Evolutionary conservation across 768 basidiomycete species (phyloP), one percentile per base, ranked within the genome.

Genomic region (Boletus patriciae): DNA sequence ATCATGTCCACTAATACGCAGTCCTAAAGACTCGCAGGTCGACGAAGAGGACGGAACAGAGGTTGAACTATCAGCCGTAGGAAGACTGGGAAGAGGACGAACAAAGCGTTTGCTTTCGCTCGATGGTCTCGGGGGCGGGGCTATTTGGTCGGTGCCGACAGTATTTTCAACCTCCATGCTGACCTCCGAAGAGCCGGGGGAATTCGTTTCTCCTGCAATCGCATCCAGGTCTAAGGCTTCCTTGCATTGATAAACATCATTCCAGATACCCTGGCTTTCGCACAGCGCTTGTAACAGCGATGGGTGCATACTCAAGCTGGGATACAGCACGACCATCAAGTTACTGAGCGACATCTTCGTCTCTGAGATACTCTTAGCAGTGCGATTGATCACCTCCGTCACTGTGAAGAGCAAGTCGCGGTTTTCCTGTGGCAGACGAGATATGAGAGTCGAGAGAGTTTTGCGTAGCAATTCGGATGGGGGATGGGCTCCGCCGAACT

Each of bases 331-430:
- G 34, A 95, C 76, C 46, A 95, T 76, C 62, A 98, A 71, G 66
- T 97, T 97, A 70, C 88, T 88, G 61, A 97, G 72, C 3, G 93
- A 92, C 94, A 98, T 98, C 74, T 92, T 92, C 36, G 93, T 98
- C 64, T 84, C 82, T 60, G 80, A 80, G 64, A 80, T 79, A 59
- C 83, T 79, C 53, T 76, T 77, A 0, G 90, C 84, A 15, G 92
- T 94, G 42, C 82, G 83, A 43, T 81, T 83, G 61, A 96, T 88
- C 37, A 97, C 78, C 62, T 92, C 86, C 46, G 85, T 81, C 23
- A 96, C 84, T 13, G 92, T 95, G 46, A 83, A 78, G 37, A 95
- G 76, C n/a, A 96, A 77, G 68, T 94, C 93, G 54, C 86, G 82
- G 64, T 94, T 92, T 69, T 92, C 92, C 57, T 72, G 73, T 0